Evolutionary conservation across 1,284 basidiomycete species (phyloP).

Genomic region (Stygiomarasmius scandens): DNA sequence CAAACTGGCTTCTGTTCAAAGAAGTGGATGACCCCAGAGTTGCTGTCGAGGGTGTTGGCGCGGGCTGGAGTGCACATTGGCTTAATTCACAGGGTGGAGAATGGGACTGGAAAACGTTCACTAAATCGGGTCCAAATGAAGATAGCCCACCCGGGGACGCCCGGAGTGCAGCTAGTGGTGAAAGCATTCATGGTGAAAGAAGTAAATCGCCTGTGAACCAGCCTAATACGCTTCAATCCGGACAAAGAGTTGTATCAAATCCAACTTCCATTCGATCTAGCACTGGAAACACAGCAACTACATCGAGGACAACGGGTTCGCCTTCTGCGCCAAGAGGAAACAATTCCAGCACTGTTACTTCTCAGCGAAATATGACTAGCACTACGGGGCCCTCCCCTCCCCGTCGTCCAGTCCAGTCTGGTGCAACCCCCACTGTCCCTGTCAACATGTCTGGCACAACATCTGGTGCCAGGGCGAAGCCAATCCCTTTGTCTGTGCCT

Average conservation of each 20-base stretch:
- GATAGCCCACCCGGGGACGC: constrained; percentile 42
- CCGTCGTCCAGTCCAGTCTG: constrained; percentile 12
- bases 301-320: neutral
- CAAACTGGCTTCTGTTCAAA: constrained; percentile 70
- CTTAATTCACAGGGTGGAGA: constrained; percentile 53
- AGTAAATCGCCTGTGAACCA: constrained; percentile 32
- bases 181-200: constrained; percentile 39
- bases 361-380: constrained; percentile 18
- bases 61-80: constrained; percentile 66
- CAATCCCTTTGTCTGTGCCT: constrained; percentile 27
- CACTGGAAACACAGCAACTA: neutral
- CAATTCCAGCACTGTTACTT: constrained; percentile 18
- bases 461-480: constrained; percentile 5
- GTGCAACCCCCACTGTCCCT: neutral
- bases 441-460: neutral
- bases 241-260: constrained; percentile 8
- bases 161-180: constrained; percentile 54
- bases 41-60: constrained; percentile 63
- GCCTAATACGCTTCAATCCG: constrained; percentile 28
- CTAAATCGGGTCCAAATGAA: constrained; percentile 42
- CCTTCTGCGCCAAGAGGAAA: constrained; percentile 18
- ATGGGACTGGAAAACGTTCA: constrained; percentile 73
- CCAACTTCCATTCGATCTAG: constrained; percentile 15
- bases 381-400: constrained; percentile 7
- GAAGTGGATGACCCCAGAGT: constrained; percentile 66